phyloP scores from a whole-genome alignment of 192 early-diverging fungal genomes.

The Podila epicladia region DNA sequence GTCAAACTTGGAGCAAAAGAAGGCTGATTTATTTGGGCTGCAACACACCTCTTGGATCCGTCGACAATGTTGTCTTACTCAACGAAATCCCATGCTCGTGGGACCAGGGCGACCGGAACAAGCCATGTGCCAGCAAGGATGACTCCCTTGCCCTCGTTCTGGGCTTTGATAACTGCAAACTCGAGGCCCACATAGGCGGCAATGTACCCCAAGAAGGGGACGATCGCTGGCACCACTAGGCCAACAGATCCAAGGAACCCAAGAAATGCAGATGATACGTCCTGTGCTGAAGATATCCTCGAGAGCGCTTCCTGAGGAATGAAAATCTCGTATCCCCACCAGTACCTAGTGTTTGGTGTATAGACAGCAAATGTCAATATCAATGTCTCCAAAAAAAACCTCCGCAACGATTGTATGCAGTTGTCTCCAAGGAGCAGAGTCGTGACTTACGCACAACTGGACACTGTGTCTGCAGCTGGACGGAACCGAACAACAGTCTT shows the following conservation, averaged over 20 bases:
- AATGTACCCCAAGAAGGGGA: conserved; percentile 55
- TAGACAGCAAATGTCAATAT: background rate
- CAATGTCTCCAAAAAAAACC: background rate
- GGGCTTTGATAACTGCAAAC: conserved; percentile 54
- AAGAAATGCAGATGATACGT: conserved; percentile 47
- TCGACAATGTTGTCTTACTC: background rate
- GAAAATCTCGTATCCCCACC: conserved; percentile 60
- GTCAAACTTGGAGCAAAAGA: too few species aligned
- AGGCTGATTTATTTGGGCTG: too few species aligned
- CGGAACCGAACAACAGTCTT: conserved; percentile 19
- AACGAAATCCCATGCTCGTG: conserved; percentile 51
- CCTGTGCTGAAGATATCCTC: conserved; percentile 51
- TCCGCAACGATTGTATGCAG: background rate
- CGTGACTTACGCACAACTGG: conserved; percentile 37
- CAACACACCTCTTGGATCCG: too few species aligned
- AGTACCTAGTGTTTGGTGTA: conserved; percentile 22
- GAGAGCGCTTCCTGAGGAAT: conserved; percentile 51
- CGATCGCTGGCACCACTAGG: conserved; percentile 41
- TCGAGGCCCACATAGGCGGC: conserved; percentile 55
- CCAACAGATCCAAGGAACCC: conserved; percentile 52
- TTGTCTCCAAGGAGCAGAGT: background rate
- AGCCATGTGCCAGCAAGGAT: conserved; percentile 56
- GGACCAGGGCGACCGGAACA: conserved; percentile 52
- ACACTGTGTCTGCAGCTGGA: conserved; percentile 37
- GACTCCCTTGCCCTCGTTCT: conserved; percentile 52